Percentiles rank a stretch among this genome's conserved stretches.
These are phyloP conservation scores for Termitomyces bulborhizus DNA, from an alignment of 768 basidiomycete species.

Conservation along the genomic window DNA sequence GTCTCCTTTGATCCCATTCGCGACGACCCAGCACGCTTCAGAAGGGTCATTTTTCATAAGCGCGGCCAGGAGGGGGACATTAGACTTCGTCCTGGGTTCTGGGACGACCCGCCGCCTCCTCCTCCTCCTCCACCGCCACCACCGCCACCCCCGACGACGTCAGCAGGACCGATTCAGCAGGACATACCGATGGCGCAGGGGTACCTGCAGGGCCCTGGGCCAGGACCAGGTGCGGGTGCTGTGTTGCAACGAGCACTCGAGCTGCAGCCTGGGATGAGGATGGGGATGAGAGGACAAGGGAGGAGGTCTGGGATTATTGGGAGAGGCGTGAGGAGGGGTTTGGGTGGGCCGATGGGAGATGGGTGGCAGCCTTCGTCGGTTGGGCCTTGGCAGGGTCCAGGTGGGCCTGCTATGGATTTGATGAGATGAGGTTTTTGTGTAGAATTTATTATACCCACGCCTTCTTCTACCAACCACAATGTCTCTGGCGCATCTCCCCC, in stretches of 20 bases:
- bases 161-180: not conserved
- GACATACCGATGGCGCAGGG: not conserved
- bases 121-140: not conserved
- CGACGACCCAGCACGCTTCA: slow-evolving; percentile 32
- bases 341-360: not conserved
- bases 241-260: slow-evolving; percentile 45
- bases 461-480: too few species aligned
- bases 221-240: slow-evolving; percentile 13
- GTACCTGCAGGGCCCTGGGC: not conserved
- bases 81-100: not conserved
- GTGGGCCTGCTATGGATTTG: slow-evolving; percentile 3
- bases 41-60: slow-evolving; percentile 24
- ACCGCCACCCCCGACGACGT: too few species aligned
- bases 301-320: slow-evolving; percentile 59
- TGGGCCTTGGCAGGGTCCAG: slow-evolving; percentile 3
- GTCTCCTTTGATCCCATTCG: slow-evolving; percentile 46
- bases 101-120: not conserved
- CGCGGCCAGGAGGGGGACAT: not conserved
- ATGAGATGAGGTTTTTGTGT: not conserved
- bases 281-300: slow-evolving; percentile 35
- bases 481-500: slow-evolving; percentile 1
- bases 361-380: slow-evolving; percentile 7
- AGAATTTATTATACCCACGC: too few species aligned
- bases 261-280: slow-evolving; percentile 43
- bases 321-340: slow-evolving; percentile 25